Conservation (phyloP, 2,329 filamentous ascomycete species). For the Calonectria henricotiae region DNA sequence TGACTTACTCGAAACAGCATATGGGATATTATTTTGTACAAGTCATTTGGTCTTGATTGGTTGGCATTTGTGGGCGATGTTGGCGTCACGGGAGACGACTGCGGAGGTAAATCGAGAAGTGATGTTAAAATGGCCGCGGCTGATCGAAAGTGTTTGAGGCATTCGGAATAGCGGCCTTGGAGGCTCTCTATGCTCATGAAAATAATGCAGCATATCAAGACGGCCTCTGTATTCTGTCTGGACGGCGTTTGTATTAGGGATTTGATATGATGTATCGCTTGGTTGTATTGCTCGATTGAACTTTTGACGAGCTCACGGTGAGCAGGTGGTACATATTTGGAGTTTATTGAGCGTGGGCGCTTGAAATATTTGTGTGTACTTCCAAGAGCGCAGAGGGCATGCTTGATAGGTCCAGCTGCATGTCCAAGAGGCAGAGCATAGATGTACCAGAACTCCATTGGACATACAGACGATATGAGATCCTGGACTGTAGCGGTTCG, state of each 20-base stretch:
- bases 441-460: constrained; percentile 9
- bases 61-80: not conserved
- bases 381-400: constrained; percentile 25
- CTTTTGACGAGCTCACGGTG: not conserved
- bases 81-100: no score
- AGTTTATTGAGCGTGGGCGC: not conserved
- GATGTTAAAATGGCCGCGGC: constrained; percentile 38
- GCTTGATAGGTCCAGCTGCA: constrained; percentile 15
- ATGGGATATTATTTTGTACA: not conserved
- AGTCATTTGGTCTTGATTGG: not conserved
- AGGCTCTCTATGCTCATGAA: constrained; percentile 48
- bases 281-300: constrained; percentile 45
- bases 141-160: constrained; percentile 42
- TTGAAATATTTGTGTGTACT: constrained; percentile 36
- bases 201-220: constrained; percentile 45
- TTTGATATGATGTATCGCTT: constrained; percentile 41
- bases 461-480: not conserved
- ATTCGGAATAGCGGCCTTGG: constrained; percentile 42
- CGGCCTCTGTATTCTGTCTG: constrained; percentile 29
- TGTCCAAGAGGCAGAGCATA: constrained; percentile 29
- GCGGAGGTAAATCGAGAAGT: not conserved
- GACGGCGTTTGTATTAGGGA: constrained; percentile 38
- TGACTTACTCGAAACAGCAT: constrained; percentile 9
- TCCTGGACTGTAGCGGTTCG: constrained; percentile 5
- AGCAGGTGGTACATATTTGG: not conserved